Percentiles rank a stretch among this genome's conserved stretches.
These are phyloP conservation scores for Teunomyces lycoperdinae DNA, from an alignment of 805 yeast genomes.

Conservation along the genomic window DNA sequence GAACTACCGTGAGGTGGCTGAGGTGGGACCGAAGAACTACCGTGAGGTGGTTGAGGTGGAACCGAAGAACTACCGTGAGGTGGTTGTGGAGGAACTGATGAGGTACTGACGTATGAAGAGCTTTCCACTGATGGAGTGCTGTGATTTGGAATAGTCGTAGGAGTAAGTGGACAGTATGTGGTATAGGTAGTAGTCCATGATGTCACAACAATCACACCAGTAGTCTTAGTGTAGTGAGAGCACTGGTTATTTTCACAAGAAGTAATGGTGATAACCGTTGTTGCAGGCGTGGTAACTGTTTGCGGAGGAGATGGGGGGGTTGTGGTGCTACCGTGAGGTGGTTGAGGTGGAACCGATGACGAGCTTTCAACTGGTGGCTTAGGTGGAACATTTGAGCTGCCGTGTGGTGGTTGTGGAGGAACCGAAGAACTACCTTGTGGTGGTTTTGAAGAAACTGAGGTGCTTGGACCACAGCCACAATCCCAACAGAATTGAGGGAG, in stretches of 20 bases:
- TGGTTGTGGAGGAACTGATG: not conserved
- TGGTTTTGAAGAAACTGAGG: not conserved
- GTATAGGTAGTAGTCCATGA: slow-evolving; percentile 15
- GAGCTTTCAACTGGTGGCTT: too few relatives aligned
- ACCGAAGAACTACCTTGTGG: not conserved
- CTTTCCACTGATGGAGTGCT: too few relatives aligned
- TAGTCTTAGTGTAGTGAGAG: slow-evolving; percentile 5
- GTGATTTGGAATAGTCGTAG: not conserved
- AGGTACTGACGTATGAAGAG: not conserved
- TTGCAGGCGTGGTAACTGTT: slow-evolving; percentile 1
- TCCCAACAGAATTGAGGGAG: slow-evolving; percentile 12
- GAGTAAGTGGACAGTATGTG: slow-evolving; percentile 20
- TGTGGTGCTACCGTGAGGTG: not conserved
- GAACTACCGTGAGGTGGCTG: not conserved
- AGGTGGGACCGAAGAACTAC: not conserved
- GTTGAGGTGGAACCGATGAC: not conserved
- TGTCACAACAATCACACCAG: slow-evolving; percentile 7
- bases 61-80: not conserved
- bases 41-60: not conserved
- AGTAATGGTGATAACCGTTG: slow-evolving; percentile 32
- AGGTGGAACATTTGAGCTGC: not conserved
- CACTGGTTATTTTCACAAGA: slow-evolving; percentile 34
- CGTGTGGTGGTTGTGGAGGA: not conserved
- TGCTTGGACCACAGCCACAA: slow-evolving; percentile 7
- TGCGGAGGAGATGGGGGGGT: not conserved